Conservation (phyloP, 805 yeast species). For the Sugiyamaella floridensis region DNA sequence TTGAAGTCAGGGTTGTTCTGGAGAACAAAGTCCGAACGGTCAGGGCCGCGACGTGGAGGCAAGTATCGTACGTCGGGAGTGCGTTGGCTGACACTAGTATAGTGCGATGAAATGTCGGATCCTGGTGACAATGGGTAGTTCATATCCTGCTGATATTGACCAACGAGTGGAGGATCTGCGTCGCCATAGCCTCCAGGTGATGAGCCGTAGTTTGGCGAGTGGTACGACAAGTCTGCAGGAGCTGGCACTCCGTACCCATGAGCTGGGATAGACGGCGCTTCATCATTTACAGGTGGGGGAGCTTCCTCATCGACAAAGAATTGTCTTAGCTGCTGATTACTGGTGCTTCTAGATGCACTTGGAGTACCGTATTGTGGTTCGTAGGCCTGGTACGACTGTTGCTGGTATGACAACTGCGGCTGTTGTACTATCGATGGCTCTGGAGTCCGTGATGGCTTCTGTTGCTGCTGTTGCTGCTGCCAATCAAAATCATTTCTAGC, state of each 20-base stretch:
- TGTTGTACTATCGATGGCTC: not conserved
- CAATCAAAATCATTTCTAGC: not conserved
- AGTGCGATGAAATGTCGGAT: conserved; percentile 18
- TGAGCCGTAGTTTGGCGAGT: conserved; percentile 1
- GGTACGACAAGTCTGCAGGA: not conserved
- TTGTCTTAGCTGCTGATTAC: not conserved
- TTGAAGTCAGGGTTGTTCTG: conserved; percentile 20
- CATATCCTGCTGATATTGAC: conserved; percentile 4
- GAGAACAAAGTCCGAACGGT: conserved; percentile 15
- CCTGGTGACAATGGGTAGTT: conserved; percentile 13
- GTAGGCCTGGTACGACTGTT: not conserved
- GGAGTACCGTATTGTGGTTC: conserved; percentile 6
- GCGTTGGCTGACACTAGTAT: conserved; percentile 20
- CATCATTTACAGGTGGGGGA: not conserved
- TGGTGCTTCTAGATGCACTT: not conserved
- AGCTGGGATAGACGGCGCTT: not conserved
- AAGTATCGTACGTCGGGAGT: conserved; percentile 13
- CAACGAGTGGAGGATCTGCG: conserved; percentile 1
- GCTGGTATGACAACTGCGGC: not conserved
- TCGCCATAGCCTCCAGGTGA: not conserved
- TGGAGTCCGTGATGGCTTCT: not conserved
- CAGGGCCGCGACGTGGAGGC: conserved; percentile 12
- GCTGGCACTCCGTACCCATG: not conserved
- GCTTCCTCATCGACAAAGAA: not conserved
- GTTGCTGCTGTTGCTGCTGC: conserved; percentile 1